Evolutionary conservation across 176 grass and related monocot genomes (phyloP), one percentile per base, ranked within the genome.

Genomic region (Aegilops longissima): DNA sequence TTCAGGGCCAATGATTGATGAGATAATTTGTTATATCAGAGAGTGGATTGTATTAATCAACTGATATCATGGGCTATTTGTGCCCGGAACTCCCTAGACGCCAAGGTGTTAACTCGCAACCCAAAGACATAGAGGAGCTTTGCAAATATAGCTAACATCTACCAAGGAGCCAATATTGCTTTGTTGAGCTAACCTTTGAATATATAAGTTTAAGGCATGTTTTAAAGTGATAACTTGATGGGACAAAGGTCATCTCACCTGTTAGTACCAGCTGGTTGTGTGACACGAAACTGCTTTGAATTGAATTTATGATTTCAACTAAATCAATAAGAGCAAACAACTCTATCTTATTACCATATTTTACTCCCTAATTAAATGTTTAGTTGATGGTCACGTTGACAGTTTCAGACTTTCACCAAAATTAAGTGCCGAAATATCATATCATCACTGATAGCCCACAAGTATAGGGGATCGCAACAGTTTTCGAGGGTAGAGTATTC

Each of bases 91-190:
- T 40, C 8, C 38, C 8, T 8, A 40, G 38, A 40, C 38, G 9
- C 8, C 2, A 40, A 9, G 38, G 38, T 40, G 8, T 8, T 40
- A 40, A 40, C 38, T 40, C 38, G 8, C 38, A 40, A 40, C 38
- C 8, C 8, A 40, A 40, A 40, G 38, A 8, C 38, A 40, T 40
- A 40, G 38, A 40, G 8, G 38, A 40, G 8, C 8, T 40, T 40
- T 40, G 38, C 38, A 40, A 40, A 40, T 40, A 40, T 35, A 84
- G 40, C 44, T 51, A 76, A 76, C 42, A 42, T 81, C 23, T 70
- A 80, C 68, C 30, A 23, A 77, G 35, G 81, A 87, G 90, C 88
- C 90, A 88, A 85, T 84, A 70, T 36, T 84, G 51, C 70, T 91
- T 91, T 85, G 82, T 77, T 85, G 35, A 81, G 77, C 82, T 78